These are phyloP conservation scores for Saccharum hybrid DNA, from an alignment of 202 grass and related monocot genomes.

Conservation along the genomic window DNA sequence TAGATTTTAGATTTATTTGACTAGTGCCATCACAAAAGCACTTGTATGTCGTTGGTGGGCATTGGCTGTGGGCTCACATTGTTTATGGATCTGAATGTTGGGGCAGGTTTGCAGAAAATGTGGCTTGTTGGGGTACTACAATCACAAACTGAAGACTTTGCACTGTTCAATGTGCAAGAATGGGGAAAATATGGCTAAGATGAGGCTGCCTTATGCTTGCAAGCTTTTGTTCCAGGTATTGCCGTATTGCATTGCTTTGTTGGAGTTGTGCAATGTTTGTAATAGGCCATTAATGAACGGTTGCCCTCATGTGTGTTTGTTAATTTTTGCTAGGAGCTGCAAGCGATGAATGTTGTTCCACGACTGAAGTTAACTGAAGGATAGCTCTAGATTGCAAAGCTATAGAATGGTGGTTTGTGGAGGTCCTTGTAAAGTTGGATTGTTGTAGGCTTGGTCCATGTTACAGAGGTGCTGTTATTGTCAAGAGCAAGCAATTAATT, in stretches of 20 bases:
- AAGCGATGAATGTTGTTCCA: slow-evolving; percentile 33
- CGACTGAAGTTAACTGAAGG: slow-evolving; percentile 16
- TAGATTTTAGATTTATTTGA: background rate
- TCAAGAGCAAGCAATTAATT: too few species aligned
- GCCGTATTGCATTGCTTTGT: background rate
- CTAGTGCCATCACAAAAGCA: background rate
- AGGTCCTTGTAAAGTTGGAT: too few species aligned
- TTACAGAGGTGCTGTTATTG: too few species aligned
- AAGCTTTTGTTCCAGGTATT: slow-evolving; percentile 98
- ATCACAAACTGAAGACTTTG: slow-evolving; percentile 80
- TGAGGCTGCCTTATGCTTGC: slow-evolving; percentile 99
- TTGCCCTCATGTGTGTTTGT: background rate
- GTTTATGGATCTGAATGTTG: slow-evolving; percentile 26
- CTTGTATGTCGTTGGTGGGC: background rate
- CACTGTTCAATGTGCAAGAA: slow-evolving; percentile 98
- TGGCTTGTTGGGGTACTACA: slow-evolving; percentile 93
- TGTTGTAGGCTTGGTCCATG: too few species aligned
- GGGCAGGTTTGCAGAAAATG: slow-evolving; percentile 90
- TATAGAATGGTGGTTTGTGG: too few species aligned
- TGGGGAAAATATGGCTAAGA: slow-evolving; percentile 94
- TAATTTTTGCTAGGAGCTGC: slow-evolving; percentile 2
- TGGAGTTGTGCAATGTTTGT: background rate
- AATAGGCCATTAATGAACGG: background rate
- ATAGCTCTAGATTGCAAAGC: too few species aligned
- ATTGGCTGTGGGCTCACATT: slow-evolving; percentile 20